Base-by-base conservation (phyloP, 1,284 basidiomycete species). In the Cryptococcus floricola region DNA sequence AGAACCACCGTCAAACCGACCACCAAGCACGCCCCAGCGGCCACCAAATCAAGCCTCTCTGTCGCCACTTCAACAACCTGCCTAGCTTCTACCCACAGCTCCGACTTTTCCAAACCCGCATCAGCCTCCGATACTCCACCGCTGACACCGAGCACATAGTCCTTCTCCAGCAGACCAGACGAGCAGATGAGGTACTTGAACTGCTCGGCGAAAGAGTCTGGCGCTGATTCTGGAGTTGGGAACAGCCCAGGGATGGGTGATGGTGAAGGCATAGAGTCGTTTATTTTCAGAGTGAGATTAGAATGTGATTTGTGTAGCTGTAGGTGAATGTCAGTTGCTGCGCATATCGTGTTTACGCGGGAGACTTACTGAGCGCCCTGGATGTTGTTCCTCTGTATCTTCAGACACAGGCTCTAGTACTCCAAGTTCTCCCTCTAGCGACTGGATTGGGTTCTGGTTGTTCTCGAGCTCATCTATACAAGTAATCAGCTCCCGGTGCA, bases 131-230 rank as follows among this genome's bases (percentile, higher is more conserved):
- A 53, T 13, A 46, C 12, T n/a, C 48, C 52, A 48, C 44, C 54
- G 25, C 53, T 49, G 6, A 57, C 45, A 19, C 54, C 57, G 13
- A 65, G 62, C 6, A 69, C 62, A 58, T 66, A 68, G 39, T 68
- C 69, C 48, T 66, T 68, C 60, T 75, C 73, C 25, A 75, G 53
- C 7, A 75, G 53, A 0, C 68, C 73, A 18, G 65, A 68, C 6
- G 71, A 68, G 23, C 70, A 73, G 10, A 75, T 64, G 28, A 70
- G 58, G 53, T 73, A 75, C 52, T 69, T 70, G 66, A 75, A 75
- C 23, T 60, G 57, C 51, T 74, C 73, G 7, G 67, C 65, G 48
- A 73, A 75, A 4, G 57, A 61, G 27, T 63, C 60, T 14, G 57
- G 50, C 3, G 47, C 23, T 16, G 34, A 27, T 27, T 16, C 49